Base-by-base conservation (phyloP, 768 basidiomycete species). In the Clathrus columnatus region DNA sequence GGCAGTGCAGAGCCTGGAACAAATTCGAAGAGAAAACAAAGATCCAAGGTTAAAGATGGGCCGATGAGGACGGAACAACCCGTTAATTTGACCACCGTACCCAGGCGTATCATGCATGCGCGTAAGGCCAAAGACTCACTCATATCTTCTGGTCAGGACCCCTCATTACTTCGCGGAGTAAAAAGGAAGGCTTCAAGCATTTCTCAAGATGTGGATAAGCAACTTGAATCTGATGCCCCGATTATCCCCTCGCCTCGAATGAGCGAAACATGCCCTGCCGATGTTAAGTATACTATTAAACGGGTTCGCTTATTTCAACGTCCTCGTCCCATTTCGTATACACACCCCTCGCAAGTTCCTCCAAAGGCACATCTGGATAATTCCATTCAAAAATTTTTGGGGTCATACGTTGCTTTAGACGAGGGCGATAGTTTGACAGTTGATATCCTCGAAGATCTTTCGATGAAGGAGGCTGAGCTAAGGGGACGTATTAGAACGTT, bases 241-340 rank as follows among this genome's bases (percentile, higher is more conserved):
- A 48, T 61, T 17, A 21, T 50, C n/a, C 53, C 49, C 7, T 44
- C 48, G 4, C 21, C 48, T 4, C 42, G 5, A 23, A 41, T 48
- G 58, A 18, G 28, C 45, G 26, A 51, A 30, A 41, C 30, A n/a
- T 23, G 48, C 26, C 27, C 56, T n/a, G 42, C 60, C n/a, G 27
- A 58, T 49, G 46, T 60, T 5, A 64, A 62, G 8, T 66, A 67
- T n/a, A 69, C 70, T 27, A 75, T 88, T 56, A 82, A 78, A 64
- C 81, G 87, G 51, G 73, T 89, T 80, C 76, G 61, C 72, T 86
- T 55, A 76, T 87, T 91, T 14, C 78, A 84, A 36, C 72, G 72
- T 11, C 87, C 87, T 6, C 75, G 77, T 1, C 81, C 80, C 2
- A 64, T 70, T 1, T 71, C 82, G 43, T 80, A 89, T 11, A 78